Conservation (phyloP, 352 stramenopile species). For the Paralagenidium karlingii region DNA sequence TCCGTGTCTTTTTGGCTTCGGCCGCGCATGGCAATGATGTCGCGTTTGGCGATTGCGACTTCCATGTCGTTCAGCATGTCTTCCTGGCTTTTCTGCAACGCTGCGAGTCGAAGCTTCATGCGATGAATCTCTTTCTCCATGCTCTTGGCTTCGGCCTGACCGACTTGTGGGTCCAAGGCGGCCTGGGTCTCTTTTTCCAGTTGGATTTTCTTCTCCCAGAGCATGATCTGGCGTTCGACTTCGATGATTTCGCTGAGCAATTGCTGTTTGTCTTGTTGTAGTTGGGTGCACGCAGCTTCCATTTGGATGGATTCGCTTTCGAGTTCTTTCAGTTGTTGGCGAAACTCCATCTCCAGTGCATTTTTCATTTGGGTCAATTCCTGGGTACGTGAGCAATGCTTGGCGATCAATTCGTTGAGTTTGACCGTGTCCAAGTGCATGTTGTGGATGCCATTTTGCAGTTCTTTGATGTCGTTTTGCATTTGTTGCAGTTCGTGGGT, state of each 20-base stretch:
- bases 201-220: slow-evolving; percentile 96
- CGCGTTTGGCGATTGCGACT: slow-evolving; percentile 86
- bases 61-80: slow-evolving; percentile 92
- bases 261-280: slow-evolving; percentile 79
- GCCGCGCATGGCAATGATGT: slow-evolving; percentile 85
- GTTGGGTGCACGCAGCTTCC: slow-evolving; percentile 52
- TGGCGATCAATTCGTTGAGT: slow-evolving; percentile 89
- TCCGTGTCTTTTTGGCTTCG: slow-evolving; percentile 70
- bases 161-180: slow-evolving; percentile 86
- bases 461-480: slow-evolving; percentile 73
- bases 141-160: slow-evolving; percentile 77
- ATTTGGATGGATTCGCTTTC: slow-evolving; percentile 62
- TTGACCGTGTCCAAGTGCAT: slow-evolving; percentile 88
- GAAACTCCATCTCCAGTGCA: slow-evolving; percentile 84
- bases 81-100: slow-evolving; percentile 85
- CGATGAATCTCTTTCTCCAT: slow-evolving; percentile 96
- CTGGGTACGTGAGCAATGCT: slow-evolving; percentile 67
- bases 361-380: slow-evolving; percentile 82
- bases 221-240: slow-evolving; percentile 85
- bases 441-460: slow-evolving; percentile 44
- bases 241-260: slow-evolving; percentile 86
- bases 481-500: slow-evolving; percentile 70
- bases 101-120: slow-evolving; percentile 89
- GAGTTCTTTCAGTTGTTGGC: slow-evolving; percentile 84
- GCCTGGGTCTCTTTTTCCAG: slow-evolving; percentile 93